phyloP scores from a whole-genome alignment of 2,329 filamentous ascomycete genomes.

The Aspergillus bombycis region DNA sequence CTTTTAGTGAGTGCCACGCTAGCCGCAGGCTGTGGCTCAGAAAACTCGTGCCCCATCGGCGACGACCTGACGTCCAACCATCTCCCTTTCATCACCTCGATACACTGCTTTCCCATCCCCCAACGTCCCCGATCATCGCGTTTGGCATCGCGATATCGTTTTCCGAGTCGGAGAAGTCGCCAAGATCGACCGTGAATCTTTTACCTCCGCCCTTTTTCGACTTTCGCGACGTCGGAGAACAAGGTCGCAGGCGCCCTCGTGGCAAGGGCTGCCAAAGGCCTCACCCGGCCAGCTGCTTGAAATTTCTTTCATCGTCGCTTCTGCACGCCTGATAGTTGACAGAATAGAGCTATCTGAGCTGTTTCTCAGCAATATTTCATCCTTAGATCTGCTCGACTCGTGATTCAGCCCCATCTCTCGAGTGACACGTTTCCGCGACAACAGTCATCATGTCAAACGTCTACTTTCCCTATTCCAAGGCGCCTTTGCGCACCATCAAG shows the following conservation, averaged over 20 bases:
- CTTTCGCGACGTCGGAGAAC: constrained; percentile 42
- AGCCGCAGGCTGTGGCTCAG: constrained; percentile 34
- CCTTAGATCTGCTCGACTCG: constrained; percentile 10
- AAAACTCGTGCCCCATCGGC: constrained; percentile 46
- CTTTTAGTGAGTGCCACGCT: constrained; percentile 27
- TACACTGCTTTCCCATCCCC: constrained; percentile 33
- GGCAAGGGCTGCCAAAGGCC: constrained; percentile 53
- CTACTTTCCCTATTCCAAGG: constrained; percentile 87
- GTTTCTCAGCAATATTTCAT: constrained; percentile 14
- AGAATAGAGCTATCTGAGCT: constrained; percentile 8
- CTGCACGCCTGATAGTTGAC: constrained; percentile 15
- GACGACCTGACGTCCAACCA: constrained; percentile 44
- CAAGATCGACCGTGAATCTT: constrained; percentile 28
- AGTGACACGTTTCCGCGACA: constrained; percentile 24
- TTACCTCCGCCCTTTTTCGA: constrained; percentile 33
- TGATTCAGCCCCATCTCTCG: constrained; percentile 16
- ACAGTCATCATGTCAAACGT: constrained; percentile 82
- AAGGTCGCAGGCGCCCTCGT: constrained; percentile 50
- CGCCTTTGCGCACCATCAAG: constrained; percentile 94
- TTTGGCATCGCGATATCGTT: constrained; percentile 46
- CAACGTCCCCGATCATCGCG: constrained; percentile 44
- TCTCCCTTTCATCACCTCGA: constrained; percentile 46
- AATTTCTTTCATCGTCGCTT: constrained; percentile 38
- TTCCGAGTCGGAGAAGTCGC: constrained; percentile 29
- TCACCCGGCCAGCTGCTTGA: constrained; percentile 45